Percentiles rank a stretch among this genome's conserved stretches.
These are phyloP conservation scores for Hypomontagnella submonticulosa DNA, from an alignment of 495 filamentous ascomycete species.

Conservation along the genomic window DNA sequence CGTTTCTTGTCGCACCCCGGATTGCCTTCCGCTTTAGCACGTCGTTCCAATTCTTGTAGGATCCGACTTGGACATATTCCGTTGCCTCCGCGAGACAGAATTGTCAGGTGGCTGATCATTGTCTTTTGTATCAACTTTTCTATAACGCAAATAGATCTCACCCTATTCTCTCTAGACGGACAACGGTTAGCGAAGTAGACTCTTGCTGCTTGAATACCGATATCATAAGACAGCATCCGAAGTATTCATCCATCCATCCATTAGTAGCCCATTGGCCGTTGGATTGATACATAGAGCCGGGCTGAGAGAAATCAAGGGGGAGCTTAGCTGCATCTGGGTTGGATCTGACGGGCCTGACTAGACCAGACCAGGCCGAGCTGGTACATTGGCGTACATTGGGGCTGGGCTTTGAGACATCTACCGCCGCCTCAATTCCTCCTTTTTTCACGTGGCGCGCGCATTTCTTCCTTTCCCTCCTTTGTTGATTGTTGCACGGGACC, in stretches of 20 bases:
- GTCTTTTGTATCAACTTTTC: too few species aligned
- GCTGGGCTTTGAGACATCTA: slow-evolving; percentile 31
- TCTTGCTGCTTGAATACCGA: not conserved
- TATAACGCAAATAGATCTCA: too few species aligned
- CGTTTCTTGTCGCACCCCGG: slow-evolving; percentile 16
- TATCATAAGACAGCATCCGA: slow-evolving; percentile 5
- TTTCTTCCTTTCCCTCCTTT: slow-evolving; percentile 30
- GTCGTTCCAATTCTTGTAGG: slow-evolving; percentile 4
- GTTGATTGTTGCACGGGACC: slow-evolving; percentile 26
- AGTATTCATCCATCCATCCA: slow-evolving; percentile 4
- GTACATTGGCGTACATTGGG: too few species aligned
- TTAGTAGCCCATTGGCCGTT: slow-evolving; percentile 14
- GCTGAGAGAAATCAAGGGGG: slow-evolving; percentile 23
- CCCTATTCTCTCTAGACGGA: slow-evolving; percentile 14
- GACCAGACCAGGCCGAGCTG: slow-evolving; percentile 13
- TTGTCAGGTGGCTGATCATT: not conserved
- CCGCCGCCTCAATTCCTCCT: slow-evolving; percentile 35
- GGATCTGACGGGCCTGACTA: slow-evolving; percentile 30
- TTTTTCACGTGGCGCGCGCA: slow-evolving; percentile 45
- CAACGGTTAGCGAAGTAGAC: slow-evolving; percentile 15
- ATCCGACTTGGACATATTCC: slow-evolving; percentile 5
- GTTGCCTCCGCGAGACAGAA: slow-evolving; percentile 9
- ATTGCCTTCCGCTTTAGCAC: slow-evolving; percentile 19
- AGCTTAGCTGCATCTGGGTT: slow-evolving; percentile 29
- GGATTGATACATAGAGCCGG: slow-evolving; percentile 1